Base-by-base conservation (phyloP, 352 stramenopile genomes). In the Phytophthora citricola region DNA sequence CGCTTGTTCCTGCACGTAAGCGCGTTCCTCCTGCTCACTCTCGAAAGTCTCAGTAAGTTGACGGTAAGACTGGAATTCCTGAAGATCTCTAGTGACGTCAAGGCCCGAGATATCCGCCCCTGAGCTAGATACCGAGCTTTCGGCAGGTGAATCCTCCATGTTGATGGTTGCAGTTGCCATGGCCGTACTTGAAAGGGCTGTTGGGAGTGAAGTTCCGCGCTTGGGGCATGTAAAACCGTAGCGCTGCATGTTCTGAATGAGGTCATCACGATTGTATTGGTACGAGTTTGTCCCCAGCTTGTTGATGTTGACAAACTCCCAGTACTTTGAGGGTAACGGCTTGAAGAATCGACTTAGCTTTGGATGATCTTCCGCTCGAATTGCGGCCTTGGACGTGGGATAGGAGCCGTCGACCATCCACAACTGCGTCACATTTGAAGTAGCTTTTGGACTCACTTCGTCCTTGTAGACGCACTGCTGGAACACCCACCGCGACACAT, bases 401-500 rank as follows among this genome's bases (percentile, higher is more conserved):
- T 72, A 69, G 3, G 27, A 36, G 3, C 46, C 53, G n/a, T 66
- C 43, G 9, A 73, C 38, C 49, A 73, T 69, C 71, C 71, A 79
- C 11, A 65, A 32, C 29, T 76, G 66, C n/a, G 58, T 73, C 29
- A 78, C 66, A 14, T 66, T 66, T 29, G 71, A 78, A 38, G 22
- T 57, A 12, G 46, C 31, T 5, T 38, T 65, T 1, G 71, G 71
- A 32, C 57, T 73, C 17, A 52, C 36, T 49, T 75, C 62, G 7
- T 60, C 48, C 3, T 48, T 48, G 34, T 68, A 69, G 4, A 60
- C 53, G 58, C 73, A 84, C 43, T 70, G 48, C 45, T 83, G 75
- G 34, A 70, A 83, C 8, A 59, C 75, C 56, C 73, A 83, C 7
- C 46, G 64, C 8, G 72, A 81, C 3, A 66, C 54, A 17, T 66